A percentile compares a stretch with the other conserved stretches of the same genome.
Conservation (phyloP, 225 moss, liverwort and hornwort species). For the Ulota crispa region DNA sequence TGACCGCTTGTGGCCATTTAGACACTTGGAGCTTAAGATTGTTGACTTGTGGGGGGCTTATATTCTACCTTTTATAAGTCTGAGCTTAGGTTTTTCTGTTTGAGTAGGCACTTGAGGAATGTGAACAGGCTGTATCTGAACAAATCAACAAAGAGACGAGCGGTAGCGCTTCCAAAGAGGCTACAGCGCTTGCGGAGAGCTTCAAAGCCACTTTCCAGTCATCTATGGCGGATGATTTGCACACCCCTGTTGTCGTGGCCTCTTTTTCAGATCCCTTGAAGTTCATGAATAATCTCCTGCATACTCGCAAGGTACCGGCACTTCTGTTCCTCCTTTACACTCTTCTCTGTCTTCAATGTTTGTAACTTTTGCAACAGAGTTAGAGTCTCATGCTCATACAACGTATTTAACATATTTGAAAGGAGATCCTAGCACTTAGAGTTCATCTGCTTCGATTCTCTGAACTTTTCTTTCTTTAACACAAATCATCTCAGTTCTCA, state of each 20-base stretch:
- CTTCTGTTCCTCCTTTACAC: not conserved
- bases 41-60: not conserved
- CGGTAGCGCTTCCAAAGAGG: slow-evolving; percentile 62
- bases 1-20: not conserved
- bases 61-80: not conserved
- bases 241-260: slow-evolving; percentile 82
- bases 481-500: not conserved
- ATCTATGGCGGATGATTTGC: slow-evolving; percentile 92
- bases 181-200: slow-evolving; percentile 38
- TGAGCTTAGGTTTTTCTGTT: not conserved
- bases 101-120: slow-evolving; percentile 73
- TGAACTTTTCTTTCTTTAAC: not conserved
- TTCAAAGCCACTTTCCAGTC: slow-evolving; percentile 55
- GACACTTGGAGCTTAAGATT: not conserved
- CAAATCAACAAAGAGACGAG: slow-evolving; percentile 25
- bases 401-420: not conserved
- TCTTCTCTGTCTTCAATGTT: not conserved
- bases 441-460: not conserved
- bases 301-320: slow-evolving; percentile 75
- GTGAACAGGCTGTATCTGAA: slow-evolving; percentile 50
- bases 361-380: not conserved
- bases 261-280: slow-evolving; percentile 88
- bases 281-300: slow-evolving; percentile 86
- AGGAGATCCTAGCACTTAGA: not conserved
- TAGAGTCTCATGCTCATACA: slow-evolving; percentile 11